Evolutionary conservation across 805 yeast species (phyloP).

Genomic region (Lipomyces chichibuensis): DNA sequence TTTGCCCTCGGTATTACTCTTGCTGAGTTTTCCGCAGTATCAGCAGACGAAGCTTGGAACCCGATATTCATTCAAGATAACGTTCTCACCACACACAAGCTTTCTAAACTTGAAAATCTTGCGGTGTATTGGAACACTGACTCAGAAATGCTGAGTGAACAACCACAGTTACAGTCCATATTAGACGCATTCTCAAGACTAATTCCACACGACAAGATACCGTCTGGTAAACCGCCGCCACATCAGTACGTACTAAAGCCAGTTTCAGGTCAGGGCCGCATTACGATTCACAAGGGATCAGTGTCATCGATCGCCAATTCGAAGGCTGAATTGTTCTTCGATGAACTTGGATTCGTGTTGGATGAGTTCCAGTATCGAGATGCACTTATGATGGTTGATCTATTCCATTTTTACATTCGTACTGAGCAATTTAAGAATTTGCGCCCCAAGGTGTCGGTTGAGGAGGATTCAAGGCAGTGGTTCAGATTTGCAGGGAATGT

Average conservation of each 20-base stretch:
- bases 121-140: constrained; percentile 86
- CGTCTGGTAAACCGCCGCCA: constrained; percentile 29
- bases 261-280: constrained; percentile 82
- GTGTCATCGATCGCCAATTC: constrained; percentile 66
- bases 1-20: constrained; percentile 82
- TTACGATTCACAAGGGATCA: constrained; percentile 80
- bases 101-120: constrained; percentile 58
- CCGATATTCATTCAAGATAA: constrained; percentile 81
- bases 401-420: constrained; percentile 73
- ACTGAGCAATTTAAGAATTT: constrained; percentile 73
- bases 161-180: constrained; percentile 4
- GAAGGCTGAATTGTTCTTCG: constrained; percentile 73
- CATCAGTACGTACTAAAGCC: constrained; percentile 67
- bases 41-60: constrained; percentile 82
- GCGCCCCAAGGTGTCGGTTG: constrained; percentile 59
- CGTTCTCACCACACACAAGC: constrained; percentile 67
- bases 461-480: constrained; percentile 79
- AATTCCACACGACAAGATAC: constrained; percentile 10
- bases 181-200: constrained; percentile 20
- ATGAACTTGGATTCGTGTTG: constrained; percentile 83
- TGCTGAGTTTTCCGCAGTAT: constrained; percentile 85
- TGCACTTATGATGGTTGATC: constrained; percentile 76
- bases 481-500: constrained; percentile 77
- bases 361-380: constrained; percentile 86
- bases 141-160: constrained; percentile 52